Conservation (phyloP, 495 filamentous ascomycete species). For the Eremomyces bilateralis region DNA sequence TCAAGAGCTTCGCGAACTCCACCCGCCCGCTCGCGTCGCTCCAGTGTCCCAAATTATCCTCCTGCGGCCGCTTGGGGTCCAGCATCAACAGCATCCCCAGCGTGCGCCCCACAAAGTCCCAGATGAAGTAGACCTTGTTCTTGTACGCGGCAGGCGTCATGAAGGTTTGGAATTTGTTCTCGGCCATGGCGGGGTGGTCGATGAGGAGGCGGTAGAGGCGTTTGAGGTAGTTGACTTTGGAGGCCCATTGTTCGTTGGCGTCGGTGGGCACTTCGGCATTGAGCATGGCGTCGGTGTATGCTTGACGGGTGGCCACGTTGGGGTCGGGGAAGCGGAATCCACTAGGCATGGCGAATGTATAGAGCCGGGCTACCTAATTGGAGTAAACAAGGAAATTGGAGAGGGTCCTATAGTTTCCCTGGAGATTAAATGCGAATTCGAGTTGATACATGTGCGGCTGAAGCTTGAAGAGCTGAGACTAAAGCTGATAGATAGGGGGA, state of each 20-base stretch:
- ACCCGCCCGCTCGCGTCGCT: too few relatives aligned
- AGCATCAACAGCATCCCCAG: conserved; percentile 2
- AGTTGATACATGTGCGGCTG: too few relatives aligned
- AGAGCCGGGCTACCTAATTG: too few relatives aligned
- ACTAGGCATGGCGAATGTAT: too few relatives aligned
- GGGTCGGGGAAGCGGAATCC: background rate
- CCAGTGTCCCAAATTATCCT: too few relatives aligned
- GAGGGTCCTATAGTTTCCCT: too few relatives aligned
- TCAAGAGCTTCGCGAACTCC: too few relatives aligned
- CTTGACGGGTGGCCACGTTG: conserved; percentile 3
- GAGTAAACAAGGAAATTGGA: too few relatives aligned
- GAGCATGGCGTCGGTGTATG: background rate
- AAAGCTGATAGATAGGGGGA: too few relatives aligned
- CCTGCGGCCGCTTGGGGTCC: too few relatives aligned
- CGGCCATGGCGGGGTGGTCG: conserved; percentile 17
- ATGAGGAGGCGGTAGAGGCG: conserved; percentile 14
- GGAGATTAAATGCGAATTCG: too few relatives aligned
- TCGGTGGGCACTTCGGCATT: conserved; percentile 1
- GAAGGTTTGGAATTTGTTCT: conserved; percentile 17
- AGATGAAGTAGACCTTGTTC: conserved; percentile 20
- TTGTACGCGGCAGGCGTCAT: conserved; percentile 17
- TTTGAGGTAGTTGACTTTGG: conserved; percentile 3
- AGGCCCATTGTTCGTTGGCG: conserved; percentile 5
- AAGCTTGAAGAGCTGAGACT: too few relatives aligned
- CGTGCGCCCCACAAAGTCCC: conserved; percentile 18